These are phyloP conservation scores for Quaeritorhiza haematococci DNA, from an alignment of 371 early-diverging fungal genomes.

Conservation along the genomic window DNA sequence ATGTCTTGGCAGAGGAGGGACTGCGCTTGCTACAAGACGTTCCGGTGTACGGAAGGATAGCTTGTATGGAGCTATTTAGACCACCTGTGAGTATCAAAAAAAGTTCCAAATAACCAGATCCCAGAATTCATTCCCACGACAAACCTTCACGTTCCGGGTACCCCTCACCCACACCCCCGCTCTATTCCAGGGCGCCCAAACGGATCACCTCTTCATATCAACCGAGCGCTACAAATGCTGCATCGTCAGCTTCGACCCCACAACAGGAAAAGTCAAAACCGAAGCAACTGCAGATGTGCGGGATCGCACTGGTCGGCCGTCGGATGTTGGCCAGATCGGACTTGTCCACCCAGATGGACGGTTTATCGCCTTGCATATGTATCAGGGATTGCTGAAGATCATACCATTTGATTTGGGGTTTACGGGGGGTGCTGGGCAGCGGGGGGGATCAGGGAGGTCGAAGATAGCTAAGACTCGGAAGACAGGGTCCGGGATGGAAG, in stretches of 20 bases:
- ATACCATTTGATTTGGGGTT: constrained; percentile 44
- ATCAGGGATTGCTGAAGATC: constrained; percentile 52
- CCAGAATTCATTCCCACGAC: neutral
- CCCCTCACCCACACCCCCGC: constrained; percentile 6
- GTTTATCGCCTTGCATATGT: constrained; percentile 44
- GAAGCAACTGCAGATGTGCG: constrained; percentile 60
- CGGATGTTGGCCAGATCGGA: constrained; percentile 38
- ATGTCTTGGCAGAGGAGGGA: constrained; percentile 51
- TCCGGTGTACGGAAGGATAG: constrained; percentile 67
- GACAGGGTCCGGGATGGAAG: too few relatives aligned
- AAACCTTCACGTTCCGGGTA: too few relatives aligned
- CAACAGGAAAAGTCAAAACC: constrained; percentile 43
- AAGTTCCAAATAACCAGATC: neutral
- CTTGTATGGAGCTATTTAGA: constrained; percentile 50
- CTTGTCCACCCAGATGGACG: constrained; percentile 50
- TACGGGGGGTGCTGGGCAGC: too few relatives aligned
- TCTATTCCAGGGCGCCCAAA: constrained; percentile 35
- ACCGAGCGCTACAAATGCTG: constrained; percentile 57
- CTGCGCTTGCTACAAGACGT: constrained; percentile 63
- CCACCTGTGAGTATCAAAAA: constrained; percentile 46
- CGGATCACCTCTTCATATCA: constrained; percentile 57
- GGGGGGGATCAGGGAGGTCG: too few relatives aligned
- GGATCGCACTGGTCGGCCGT: constrained; percentile 48
- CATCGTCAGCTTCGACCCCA: constrained; percentile 54
- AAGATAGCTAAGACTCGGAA: constrained; percentile 6